These are phyloP conservation scores for Recurvomyces mirabilis DNA, from an alignment of 495 filamentous ascomycete genomes.

Conservation along the genomic window DNA sequence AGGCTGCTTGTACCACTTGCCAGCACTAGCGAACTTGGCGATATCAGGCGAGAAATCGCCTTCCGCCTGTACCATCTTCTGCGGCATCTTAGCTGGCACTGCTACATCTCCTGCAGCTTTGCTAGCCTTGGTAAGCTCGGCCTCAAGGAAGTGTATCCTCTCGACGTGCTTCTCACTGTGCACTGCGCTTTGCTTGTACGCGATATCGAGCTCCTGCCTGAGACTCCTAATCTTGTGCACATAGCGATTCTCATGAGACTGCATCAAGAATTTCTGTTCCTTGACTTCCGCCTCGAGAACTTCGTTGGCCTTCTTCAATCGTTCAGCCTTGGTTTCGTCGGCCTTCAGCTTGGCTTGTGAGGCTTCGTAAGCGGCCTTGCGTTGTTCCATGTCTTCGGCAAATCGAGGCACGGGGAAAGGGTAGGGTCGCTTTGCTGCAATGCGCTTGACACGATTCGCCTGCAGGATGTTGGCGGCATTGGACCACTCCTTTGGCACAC, in stretches of 20 bases:
- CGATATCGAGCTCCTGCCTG: constrained; percentile 9
- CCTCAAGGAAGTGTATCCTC: constrained; percentile 7
- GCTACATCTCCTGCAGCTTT: not conserved
- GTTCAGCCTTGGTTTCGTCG: not conserved
- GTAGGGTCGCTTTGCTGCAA: constrained; percentile 1
- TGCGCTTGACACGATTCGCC: constrained; percentile 13
- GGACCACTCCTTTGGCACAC: constrained; percentile 10
- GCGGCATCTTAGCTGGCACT: not conserved
- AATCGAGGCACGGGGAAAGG: constrained; percentile 2
- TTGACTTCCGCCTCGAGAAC: constrained; percentile 17
- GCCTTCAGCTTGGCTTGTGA: not conserved
- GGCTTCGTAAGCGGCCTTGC: constrained; percentile 1
- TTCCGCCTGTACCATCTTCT: constrained; percentile 37
- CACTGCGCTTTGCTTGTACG: constrained; percentile 18
- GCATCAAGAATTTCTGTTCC: constrained; percentile 17
- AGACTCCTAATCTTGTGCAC: constrained; percentile 9
- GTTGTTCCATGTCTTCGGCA: constrained; percentile 1
- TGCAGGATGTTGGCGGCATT: constrained; percentile 18
- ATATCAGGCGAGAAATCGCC: constrained; percentile 30
- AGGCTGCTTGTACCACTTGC: constrained; percentile 30
- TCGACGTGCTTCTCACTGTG: constrained; percentile 18
- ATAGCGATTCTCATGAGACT: constrained; percentile 6
- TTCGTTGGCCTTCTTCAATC: constrained; percentile 8
- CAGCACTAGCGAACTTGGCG: constrained; percentile 22
- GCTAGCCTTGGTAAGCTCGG: constrained; percentile 49